Evolutionary conservation across 169 alveolate species (phyloP).

Genomic region (Plasmodium fragile): DNA sequence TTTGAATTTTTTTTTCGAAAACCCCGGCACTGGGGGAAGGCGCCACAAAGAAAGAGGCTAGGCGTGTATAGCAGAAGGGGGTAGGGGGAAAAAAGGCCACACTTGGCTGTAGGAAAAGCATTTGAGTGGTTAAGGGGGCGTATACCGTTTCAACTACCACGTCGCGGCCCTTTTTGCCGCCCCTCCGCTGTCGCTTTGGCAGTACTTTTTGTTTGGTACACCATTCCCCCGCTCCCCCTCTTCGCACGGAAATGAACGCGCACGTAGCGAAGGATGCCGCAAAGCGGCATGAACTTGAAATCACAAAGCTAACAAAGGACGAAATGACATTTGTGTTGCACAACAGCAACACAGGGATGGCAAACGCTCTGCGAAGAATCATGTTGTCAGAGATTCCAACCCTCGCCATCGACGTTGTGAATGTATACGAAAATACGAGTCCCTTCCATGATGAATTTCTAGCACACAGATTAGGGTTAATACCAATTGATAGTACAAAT

Average conservation of each 20-base stretch:
- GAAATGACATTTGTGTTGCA: conserved; percentile 89
- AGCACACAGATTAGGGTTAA: conserved; percentile 95
- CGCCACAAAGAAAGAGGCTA: neutral
- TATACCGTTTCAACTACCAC: neutral
- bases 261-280: conserved; percentile 4
- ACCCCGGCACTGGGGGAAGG: neutral
- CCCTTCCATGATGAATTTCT: conserved; percentile 97
- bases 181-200: neutral
- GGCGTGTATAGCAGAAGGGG: neutral
- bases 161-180: neutral
- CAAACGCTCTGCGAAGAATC: conserved; percentile 95
- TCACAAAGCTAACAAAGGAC: conserved; percentile 81
- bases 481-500: conserved; percentile 93
- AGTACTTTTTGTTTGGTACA: too few relatives aligned
- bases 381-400: conserved; percentile 97
- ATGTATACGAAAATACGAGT: conserved; percentile 94
- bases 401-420: conserved; percentile 96
- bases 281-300: conserved; percentile 79
- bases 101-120: neutral
- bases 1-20: neutral
- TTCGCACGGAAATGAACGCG: neutral
- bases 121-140: neutral
- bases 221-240: conserved; percentile 22
- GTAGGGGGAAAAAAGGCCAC: neutral
- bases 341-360: conserved; percentile 93